Percentiles rank a stretch among this genome's conserved stretches.
These are phyloP conservation scores for Cyclostephanos invisitatus DNA, from an alignment of 108 stramenopile genomes.

Conservation along the genomic window DNA sequence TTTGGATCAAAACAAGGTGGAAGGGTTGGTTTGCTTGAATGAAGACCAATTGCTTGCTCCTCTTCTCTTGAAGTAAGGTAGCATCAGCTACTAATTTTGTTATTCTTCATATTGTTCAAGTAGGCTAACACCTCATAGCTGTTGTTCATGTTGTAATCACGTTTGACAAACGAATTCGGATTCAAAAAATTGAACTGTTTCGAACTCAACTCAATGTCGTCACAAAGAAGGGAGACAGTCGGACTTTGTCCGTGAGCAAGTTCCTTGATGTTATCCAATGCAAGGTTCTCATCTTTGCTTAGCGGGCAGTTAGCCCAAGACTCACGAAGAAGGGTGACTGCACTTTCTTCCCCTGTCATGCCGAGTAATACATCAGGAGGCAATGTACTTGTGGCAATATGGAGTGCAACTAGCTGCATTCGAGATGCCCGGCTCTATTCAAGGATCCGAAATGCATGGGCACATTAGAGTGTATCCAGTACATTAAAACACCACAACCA, in stretches of 20 bases:
- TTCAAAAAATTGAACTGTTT: conserved; percentile 23
- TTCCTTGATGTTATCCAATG: conserved; percentile 34
- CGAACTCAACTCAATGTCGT: conserved; percentile 18
- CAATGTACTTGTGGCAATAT: conserved; percentile 45
- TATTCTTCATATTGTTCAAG: conserved; percentile 22
- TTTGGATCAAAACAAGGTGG: conserved; percentile 20
- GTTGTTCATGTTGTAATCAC: background rate
- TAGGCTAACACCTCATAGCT: conserved; percentile 25
- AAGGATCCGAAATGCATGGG: background rate
- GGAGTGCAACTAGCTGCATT: conserved; percentile 49
- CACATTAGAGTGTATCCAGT: too few species aligned
- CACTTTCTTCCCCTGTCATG: conserved; percentile 54
- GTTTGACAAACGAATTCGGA: background rate
- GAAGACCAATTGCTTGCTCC: conserved; percentile 17
- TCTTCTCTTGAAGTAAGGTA: conserved; percentile 29
- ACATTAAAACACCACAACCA: background rate
- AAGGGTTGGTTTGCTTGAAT: background rate
- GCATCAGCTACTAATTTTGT: conserved; percentile 9
- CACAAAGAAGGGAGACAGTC: conserved; percentile 25
- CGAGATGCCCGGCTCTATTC: conserved; percentile 31
- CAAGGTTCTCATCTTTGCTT: conserved; percentile 18
- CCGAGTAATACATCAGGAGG: conserved; percentile 41
- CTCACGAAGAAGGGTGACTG: conserved; percentile 45
- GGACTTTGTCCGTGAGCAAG: conserved; percentile 27
- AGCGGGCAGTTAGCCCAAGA: conserved; percentile 52